phyloP scores from a whole-genome alignment of 306 rosid species.

The Cicer bijugum region DNA sequence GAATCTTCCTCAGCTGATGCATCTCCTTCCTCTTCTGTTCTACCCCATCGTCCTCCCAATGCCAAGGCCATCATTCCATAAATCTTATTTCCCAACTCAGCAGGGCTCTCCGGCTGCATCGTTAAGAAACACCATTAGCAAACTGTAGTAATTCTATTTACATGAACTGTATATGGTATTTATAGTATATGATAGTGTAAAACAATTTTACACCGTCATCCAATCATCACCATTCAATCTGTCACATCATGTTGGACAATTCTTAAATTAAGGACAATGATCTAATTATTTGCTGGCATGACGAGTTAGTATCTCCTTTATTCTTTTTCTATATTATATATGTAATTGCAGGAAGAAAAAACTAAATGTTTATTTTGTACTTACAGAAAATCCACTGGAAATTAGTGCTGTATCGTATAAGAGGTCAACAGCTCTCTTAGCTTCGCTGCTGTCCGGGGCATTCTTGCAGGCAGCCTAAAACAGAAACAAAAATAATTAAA shows the following conservation, averaged over 20 bases:
- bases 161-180: no score
- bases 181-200: no score
- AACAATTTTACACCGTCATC: no score
- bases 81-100: conserved; percentile 87
- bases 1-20: conserved; percentile 51
- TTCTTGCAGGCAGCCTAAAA: conserved; percentile 95
- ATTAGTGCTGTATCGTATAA: conserved; percentile 88
- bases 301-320: no score
- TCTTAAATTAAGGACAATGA: no score
- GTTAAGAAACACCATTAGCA: conserved; percentile 16
- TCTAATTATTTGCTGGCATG: no score
- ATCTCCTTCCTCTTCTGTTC: conserved; percentile 64
- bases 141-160: neutral
- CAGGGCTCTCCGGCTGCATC: conserved; percentile 97
- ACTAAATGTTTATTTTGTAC: neutral
- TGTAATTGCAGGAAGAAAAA: neutral
- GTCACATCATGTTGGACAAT: no score
- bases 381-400: conserved; percentile 96
- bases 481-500: conserved; percentile 18
- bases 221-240: no score
- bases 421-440: conserved; percentile 88
- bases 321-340: neutral
- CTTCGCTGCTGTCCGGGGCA: conserved; percentile 80
- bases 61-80: conserved; percentile 98
- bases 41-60: conserved; percentile 97